Evolutionary conservation across 73 alveolate genomes (phyloP).

Genomic region (Vitrella brassicaformis): DNA sequence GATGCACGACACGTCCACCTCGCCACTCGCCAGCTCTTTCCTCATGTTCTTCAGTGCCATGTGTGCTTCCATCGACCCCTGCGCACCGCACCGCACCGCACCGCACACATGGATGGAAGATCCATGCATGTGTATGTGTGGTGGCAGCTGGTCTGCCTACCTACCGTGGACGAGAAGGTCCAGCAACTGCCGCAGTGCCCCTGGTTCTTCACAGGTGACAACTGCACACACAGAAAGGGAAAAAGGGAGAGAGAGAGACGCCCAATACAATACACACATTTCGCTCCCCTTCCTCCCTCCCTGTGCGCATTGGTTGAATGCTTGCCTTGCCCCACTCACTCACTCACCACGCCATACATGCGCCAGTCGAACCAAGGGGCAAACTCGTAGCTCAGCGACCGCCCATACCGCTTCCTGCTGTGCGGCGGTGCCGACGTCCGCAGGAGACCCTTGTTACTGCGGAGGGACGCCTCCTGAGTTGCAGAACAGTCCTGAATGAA

Average conservation of each 20-base stretch:
- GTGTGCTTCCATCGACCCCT: constrained; percentile 73
- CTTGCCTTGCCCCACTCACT: no score
- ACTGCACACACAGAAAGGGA: not conserved
- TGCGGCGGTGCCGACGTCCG: not conserved
- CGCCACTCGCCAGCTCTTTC: no score
- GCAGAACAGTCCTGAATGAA: constrained; percentile 60
- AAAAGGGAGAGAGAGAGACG: not conserved
- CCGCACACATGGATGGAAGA: no score
- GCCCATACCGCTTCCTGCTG: not conserved
- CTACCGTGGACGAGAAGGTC: constrained; percentile 89
- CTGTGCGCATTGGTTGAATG: not conserved
- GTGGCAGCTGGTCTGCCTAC: no score
- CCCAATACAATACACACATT: not conserved
- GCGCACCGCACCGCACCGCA: no score
- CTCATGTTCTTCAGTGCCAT: not conserved
- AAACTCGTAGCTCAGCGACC: not conserved
- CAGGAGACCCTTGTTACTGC: not conserved
- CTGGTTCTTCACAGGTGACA: constrained; percentile 13
- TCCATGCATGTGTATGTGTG: no score
- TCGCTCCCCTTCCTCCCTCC: not conserved
- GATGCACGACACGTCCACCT: constrained; percentile 1
- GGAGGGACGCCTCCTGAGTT: not conserved
- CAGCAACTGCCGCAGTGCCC: constrained; percentile 89
- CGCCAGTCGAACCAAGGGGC: constrained; percentile 38
- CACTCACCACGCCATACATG: constrained; percentile 23